These are phyloP conservation scores for Xylaria curta DNA, from an alignment of 495 filamentous ascomycete genomes.

Conservation along the genomic window DNA sequence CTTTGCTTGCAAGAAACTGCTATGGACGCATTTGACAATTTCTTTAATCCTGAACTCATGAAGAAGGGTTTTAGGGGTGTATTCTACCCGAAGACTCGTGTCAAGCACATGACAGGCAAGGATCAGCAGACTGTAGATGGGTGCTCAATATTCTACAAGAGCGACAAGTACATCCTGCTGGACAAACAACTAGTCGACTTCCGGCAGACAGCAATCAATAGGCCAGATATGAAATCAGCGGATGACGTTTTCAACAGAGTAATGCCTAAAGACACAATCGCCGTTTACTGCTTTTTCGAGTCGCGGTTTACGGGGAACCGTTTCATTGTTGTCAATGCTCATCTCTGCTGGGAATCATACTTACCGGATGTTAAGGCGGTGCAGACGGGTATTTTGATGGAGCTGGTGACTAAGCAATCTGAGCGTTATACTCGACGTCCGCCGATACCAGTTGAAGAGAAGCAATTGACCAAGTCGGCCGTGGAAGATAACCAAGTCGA, in stretches of 20 bases:
- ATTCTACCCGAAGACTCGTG: conserved; percentile 84
- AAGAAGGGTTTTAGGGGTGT: conserved; percentile 90
- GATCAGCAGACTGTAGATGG: conserved; percentile 89
- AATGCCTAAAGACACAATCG: conserved; percentile 97
- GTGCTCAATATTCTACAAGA: conserved; percentile 95
- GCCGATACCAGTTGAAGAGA: conserved; percentile 69
- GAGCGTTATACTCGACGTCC: conserved; percentile 81
- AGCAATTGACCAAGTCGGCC: conserved; percentile 72
- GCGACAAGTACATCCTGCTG: conserved; percentile 85
- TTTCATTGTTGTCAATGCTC: conserved; percentile 89
- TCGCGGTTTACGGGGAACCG: conserved; percentile 85
- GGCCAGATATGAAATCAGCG: conserved; percentile 92
- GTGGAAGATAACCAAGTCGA: conserved; percentile 44
- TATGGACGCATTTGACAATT: conserved; percentile 85
- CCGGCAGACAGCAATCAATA: conserved; percentile 85
- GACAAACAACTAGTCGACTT: conserved; percentile 95
- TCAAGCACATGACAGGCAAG: conserved; percentile 87
- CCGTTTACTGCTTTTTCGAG: conserved; percentile 86
- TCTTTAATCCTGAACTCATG: conserved; percentile 80
- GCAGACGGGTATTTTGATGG: conserved; percentile 93
- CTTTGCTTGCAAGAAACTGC: conserved; percentile 94
- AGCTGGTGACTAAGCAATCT: conserved; percentile 80
- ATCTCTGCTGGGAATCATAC: conserved; percentile 91
- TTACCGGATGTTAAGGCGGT: conserved; percentile 94
- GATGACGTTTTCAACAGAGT: conserved; percentile 97